These are phyloP conservation scores for Actinomortierella ambigua DNA, from an alignment of 371 early-diverging fungal species.

Conservation along the genomic window DNA sequence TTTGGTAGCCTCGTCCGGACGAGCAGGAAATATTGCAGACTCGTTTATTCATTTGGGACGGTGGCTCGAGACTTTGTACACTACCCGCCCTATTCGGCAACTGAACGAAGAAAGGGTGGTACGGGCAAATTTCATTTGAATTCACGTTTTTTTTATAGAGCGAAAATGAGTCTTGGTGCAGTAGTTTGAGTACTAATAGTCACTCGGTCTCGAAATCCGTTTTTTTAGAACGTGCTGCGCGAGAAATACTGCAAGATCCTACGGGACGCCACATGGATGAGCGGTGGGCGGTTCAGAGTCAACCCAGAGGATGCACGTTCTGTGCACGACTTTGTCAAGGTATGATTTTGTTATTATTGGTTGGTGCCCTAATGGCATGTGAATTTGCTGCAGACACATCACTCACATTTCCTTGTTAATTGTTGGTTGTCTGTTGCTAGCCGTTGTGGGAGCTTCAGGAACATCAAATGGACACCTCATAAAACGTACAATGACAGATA, in stretches of 20 bases:
- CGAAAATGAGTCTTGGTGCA: neutral
- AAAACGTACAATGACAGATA: no score
- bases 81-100: constrained; percentile 15
- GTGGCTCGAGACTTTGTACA: constrained; percentile 35
- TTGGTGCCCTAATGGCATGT: no score
- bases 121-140: neutral
- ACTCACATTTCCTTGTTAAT: neutral
- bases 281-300: constrained; percentile 34
- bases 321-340: constrained; percentile 28
- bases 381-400: no score
- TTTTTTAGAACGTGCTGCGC: constrained; percentile 14
- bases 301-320: constrained; percentile 27
- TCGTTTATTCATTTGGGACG: constrained; percentile 23
- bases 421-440: constrained; percentile 1
- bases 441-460: constrained; percentile 29
- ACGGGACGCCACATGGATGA: constrained; percentile 22
- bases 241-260: constrained; percentile 22
- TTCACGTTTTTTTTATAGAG: constrained; percentile 1
- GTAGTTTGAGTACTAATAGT: neutral
- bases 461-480: constrained; percentile 32
- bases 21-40: constrained; percentile 32
- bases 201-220: neutral
- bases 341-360: constrained; percentile 1
- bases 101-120: constrained; percentile 23
- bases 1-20: constrained; percentile 33